Base-by-base conservation (phyloP, 345 rosid genomes). In the Streptanthus diversifolius region DNA sequence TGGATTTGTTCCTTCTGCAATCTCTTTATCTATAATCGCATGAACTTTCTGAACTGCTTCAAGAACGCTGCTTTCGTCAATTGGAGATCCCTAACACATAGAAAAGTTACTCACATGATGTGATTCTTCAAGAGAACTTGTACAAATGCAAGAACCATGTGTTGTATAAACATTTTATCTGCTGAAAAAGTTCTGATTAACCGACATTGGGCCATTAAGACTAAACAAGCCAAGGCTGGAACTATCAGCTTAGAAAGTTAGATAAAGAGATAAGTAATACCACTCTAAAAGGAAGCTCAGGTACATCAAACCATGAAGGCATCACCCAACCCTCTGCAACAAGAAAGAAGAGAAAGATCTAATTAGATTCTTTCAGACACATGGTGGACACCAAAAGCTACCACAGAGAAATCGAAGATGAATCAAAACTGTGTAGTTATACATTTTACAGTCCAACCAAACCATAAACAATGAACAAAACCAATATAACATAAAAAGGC, bases 301-400 rank as follows among this genome's bases (percentile, higher is more conserved):
- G 89, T 59, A 92, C 82, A 68, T 92, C 92, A 73, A 92, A 92
- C 98, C 97, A 92, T 33, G 97, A 90, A 57, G 97, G 95, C 95
- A 92, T 90, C 72, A 86, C 85, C 71, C 80, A 68, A 79, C 93
- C 95, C 75, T 86, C 98, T 92, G 76, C 80, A 45, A 45, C 11
- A 44, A 44, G 49, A 45, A 7, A 49, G n/a, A 30, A 5, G 68
- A 51, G 17, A 0, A 18, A 8, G 24, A 49, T 9, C n/a, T 19
- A 48, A 45, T 25, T 2, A 25, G 37, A 45, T 44, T 70, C 2
- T 49, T 19, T 44, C 54, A 53, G 58, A 62, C 4, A 9, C 49
- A 62, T 15, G n/a, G 2, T 8, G 51, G 35, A 57, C 25, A 17
- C 19, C 37, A 47, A 18, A 11, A 45, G 21, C 49, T 44, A 44